Conservation (phyloP, 352 stramenopile species). For the Phytopythium kandeliae region DNA sequence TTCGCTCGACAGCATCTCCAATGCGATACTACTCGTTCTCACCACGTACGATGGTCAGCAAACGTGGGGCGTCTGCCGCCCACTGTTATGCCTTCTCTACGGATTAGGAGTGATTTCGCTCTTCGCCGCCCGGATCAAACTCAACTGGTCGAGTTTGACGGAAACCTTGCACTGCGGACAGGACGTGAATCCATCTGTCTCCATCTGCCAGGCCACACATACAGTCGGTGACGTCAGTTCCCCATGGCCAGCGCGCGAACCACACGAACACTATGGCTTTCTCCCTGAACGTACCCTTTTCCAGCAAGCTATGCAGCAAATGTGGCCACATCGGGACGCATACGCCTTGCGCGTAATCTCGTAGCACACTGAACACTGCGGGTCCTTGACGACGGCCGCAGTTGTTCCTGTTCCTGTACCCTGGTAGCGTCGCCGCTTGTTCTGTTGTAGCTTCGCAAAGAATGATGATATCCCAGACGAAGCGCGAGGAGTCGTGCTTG, state of each 20-base stretch:
- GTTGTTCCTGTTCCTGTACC: conserved; percentile 14
- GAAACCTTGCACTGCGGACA: conserved; percentile 74
- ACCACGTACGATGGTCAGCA: neutral
- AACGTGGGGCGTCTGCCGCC: neutral
- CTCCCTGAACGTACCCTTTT: conserved; percentile 51
- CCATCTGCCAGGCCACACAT: conserved; percentile 36
- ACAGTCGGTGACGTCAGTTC: too few relatives aligned
- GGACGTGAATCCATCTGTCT: conserved; percentile 63
- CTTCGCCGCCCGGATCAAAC: conserved; percentile 65
- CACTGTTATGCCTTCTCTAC: too few relatives aligned
- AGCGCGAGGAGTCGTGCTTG: neutral
- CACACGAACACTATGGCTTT: conserved; percentile 2
- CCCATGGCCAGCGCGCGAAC: conserved; percentile 1
- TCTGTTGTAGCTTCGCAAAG: conserved; percentile 65
- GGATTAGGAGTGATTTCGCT: conserved; percentile 5
- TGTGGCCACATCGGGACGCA: conserved; percentile 74
- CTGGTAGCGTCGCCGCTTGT: conserved; percentile 44
- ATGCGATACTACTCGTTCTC: too few relatives aligned
- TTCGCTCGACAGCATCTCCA: too few relatives aligned
- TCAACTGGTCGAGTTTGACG: conserved; percentile 64
- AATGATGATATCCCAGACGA: conserved; percentile 32
- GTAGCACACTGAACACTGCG: conserved; percentile 83
- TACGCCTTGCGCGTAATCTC: conserved; percentile 74
- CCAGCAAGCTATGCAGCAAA: conserved; percentile 80
- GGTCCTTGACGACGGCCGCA: conserved; percentile 59